These are phyloP conservation scores for Dioscorea cayenensis DNA, from an alignment of 116 monocot species.

Conservation along the genomic window DNA sequence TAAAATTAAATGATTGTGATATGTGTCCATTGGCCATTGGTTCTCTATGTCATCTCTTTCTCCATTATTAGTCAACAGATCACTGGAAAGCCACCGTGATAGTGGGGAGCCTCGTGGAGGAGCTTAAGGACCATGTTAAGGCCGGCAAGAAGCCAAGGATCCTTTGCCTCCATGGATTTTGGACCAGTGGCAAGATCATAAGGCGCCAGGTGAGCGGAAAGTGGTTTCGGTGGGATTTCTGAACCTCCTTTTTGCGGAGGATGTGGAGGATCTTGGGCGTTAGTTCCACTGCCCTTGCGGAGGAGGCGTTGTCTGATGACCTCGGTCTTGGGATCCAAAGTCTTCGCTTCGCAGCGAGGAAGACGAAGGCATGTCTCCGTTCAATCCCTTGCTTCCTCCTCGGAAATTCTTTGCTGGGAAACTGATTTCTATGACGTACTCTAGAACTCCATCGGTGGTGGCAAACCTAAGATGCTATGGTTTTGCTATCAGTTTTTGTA, in stretches of 20 bases:
- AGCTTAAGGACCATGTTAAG: too few species aligned
- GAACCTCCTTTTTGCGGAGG: constrained; percentile 74
- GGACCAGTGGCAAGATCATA: too few species aligned
- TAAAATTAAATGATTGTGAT: too few species aligned
- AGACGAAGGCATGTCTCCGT: not conserved
- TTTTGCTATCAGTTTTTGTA: constrained; percentile 6
- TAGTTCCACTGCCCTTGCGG: constrained; percentile 59
- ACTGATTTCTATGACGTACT: constrained; percentile 82
- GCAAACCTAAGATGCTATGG: constrained; percentile 99
- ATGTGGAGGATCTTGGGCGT: constrained; percentile 89
- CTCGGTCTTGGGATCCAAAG: constrained; percentile 23
- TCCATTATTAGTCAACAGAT: too few species aligned
- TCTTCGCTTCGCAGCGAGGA: not conserved
- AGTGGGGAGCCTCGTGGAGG: too few species aligned
- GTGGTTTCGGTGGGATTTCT: constrained; percentile 64
- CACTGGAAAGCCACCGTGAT: too few species aligned
- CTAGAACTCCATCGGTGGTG: constrained; percentile 89
- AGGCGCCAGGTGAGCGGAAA: too few species aligned
- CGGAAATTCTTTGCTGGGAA: constrained; percentile 58
- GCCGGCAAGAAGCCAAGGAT: too few species aligned
- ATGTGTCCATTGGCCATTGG: too few species aligned
- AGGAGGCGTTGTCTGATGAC: constrained; percentile 50
- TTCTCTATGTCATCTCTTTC: too few species aligned
- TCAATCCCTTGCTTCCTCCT: too few species aligned
- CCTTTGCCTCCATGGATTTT: too few species aligned